Evolutionary conservation across 306 rosid genomes (phyloP), one percentile per base, ranked within the genome.

Genomic region (Cucumis hystrix): DNA sequence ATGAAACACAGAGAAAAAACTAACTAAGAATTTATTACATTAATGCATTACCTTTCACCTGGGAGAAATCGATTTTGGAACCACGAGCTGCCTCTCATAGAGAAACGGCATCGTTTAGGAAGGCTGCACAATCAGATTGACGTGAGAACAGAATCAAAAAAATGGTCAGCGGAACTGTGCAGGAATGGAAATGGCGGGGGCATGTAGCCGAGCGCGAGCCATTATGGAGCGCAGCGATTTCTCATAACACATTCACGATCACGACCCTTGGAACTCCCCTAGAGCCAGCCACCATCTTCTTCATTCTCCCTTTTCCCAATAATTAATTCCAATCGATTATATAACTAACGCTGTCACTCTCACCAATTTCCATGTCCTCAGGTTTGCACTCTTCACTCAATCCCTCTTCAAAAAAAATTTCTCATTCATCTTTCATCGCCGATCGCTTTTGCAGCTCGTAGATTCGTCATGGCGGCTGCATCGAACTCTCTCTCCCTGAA

Each of bases 391-490:
- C 84, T 79, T 37, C 76, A 56, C 78, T 69, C 11, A 43, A 43
- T 21, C 15, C 1, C 57, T 20, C 3, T 40, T 54, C 7, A 11
- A 25, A 15, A 28, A 28, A n/a, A n/a, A n/a, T n/a, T n/a, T n/a
- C n/a, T n/a, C 57, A 13, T 21, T 16, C 8, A 30, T 66, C 61
- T 6, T 58, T 37, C 5, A 52, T 61, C 18, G 51, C 64, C 21
- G 58, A 2, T 75, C 15, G 15, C 39, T 62, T 40, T 62, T 63
- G 70, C 91, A 86, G 89, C 76, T 83, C 80, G 84, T 43, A 82
- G 85, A 71, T 71, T 87, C 73, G 87, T 90, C 93, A 90, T 90
- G 97, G 86, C 93, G n/a, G 78, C 84, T 43, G 30, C 84, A 2
- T 84, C 89, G 18, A 90, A 82, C 80, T 79, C 89, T 3, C 35